Base-by-base conservation (phyloP, 768 basidiomycete species). In the Strobilomyces dryophilus region DNA sequence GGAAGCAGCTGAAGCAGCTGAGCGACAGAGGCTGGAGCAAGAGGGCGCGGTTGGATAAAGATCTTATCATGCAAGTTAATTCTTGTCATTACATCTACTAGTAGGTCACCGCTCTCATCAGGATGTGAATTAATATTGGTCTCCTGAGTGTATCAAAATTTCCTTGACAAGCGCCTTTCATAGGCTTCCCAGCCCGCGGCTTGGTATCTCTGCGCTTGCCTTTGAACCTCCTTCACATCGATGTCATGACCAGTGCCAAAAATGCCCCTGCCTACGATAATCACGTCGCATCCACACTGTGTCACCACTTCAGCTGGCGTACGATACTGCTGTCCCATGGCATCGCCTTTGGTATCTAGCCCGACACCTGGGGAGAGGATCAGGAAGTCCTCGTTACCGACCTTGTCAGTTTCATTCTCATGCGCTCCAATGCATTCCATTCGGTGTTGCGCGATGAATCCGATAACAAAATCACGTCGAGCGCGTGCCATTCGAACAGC, bases 241-340 rank as follows among this genome's bases (percentile, higher is more conserved):
- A 76, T 62, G 21, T 73, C 71, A 31, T 72, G 73, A 14, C 75
- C 74, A 42, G 79, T 75, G 18, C 90, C 92, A 68, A 97, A 95
- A 36, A 99, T 86, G 0, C 97, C 97, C 54, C 97, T 77, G 27
- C 97, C 97, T 43, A 99, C 97, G 54, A 99, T 98, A 66, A 98
- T 98, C 20, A 98, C 80, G 72, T 99, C 97, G 67, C 91, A 91
- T 27, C 93, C 95, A 42, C 80, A 81, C 42, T 87, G 83, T 17
- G 81, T 65, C 27, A 99, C 74, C 24, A 95, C 95, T 67, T 95
- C 79, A 31, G 79, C 72, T 2, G 97, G 97, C 4, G 94, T 93
- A 51, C 92, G 77, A 69, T 98, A 98, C 68, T 97, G 93, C 71
- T 98, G 95, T 17, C 95, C 97, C 85, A 94, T 87, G 10, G 74